Conservation (phyloP, 2,329 filamentous ascomycete genomes). For the Hymenoscyphus fraxineus region DNA sequence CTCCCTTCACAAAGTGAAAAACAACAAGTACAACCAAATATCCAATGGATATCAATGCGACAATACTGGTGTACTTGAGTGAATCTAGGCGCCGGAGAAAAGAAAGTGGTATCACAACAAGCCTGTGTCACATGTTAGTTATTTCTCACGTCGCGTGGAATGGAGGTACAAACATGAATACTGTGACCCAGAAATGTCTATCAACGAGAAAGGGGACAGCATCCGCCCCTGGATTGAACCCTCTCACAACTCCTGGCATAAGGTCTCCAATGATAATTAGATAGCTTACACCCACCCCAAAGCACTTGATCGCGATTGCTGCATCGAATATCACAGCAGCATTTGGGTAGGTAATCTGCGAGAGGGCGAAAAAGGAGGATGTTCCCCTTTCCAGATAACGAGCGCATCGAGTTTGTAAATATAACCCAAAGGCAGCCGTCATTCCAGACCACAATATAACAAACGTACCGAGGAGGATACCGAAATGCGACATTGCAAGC, state of each 20-base stretch:
- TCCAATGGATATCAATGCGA: constrained; percentile 87
- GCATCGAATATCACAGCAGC: constrained; percentile 92
- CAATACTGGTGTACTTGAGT: constrained; percentile 91
- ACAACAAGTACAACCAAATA: constrained; percentile 92
- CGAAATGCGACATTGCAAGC: constrained; percentile 95
- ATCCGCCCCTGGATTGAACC: constrained; percentile 65
- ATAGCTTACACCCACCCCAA: constrained; percentile 95
- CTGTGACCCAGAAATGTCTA: constrained; percentile 95
- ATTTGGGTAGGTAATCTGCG: constrained; percentile 94
- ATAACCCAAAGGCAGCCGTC: constrained; percentile 87
- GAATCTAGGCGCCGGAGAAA: constrained; percentile 91
- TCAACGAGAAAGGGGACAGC: constrained; percentile 75
- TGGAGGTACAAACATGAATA: constrained; percentile 68
- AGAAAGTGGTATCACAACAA: constrained; percentile 89
- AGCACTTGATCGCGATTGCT: constrained; percentile 96
- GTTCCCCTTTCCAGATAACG: constrained; percentile 86
- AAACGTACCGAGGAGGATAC: constrained; percentile 76
- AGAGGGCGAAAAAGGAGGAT: constrained; percentile 93
- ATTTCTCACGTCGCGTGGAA: neutral
- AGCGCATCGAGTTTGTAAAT: constrained; percentile 89
- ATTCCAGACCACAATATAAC: constrained; percentile 89
- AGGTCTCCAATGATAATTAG: constrained; percentile 98
- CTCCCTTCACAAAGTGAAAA: constrained; percentile 79
- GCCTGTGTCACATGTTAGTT: constrained; percentile 43
- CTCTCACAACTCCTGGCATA: constrained; percentile 89